Base-by-base conservation (phyloP, 768 basidiomycete genomes). In the Pholiota microspora region DNA sequence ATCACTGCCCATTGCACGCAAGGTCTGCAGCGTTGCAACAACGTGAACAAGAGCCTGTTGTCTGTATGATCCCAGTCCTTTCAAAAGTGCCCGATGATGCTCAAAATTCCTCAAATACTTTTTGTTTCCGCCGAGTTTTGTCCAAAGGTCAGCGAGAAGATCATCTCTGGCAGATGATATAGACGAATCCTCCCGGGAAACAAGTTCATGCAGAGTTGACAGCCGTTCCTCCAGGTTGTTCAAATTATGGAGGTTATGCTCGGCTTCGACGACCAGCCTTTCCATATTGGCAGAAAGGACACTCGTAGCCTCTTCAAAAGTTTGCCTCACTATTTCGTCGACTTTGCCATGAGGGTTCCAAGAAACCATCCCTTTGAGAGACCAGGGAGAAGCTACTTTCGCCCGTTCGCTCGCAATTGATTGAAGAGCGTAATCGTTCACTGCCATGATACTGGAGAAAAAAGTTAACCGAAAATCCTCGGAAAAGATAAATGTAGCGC, bases 111-210 rank as follows among this genome's bases (percentile, higher is more conserved):
- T 74, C 56, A 88, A 62, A 45, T 68, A 64, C 28, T 67, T 71
- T 45, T 65, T 70, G 62, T 91, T 89, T 2, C 84, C 81, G 0
- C 89, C 89, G 1, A 91, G 66, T 28, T 54, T 73, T 4, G 88
- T 86, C 89, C 89, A 92, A 10, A 92, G 74, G 21, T 82, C 71
- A 1, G 79, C 77, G 29, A 92, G 80, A 5, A 91, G 69, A 36
- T 86, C 75, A 0, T 76, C 72, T 54, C 74, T 77, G 49, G 75
- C 82, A 0, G 63, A 55, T 1, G 73, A 68, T 9, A 84, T 65
- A 27, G 74, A 62, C 0, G 64, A 63, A 54, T 84, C 79, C 64
- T 92, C 90, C 32, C 82, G 82, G 12, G 74, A 62, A 57, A 85
- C 73, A 53, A 86, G 65, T 29, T 84, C 84, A 59, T 89, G 77